Conservation (phyloP, 352 stramenopile genomes). For the Phytophthora lateralis region DNA sequence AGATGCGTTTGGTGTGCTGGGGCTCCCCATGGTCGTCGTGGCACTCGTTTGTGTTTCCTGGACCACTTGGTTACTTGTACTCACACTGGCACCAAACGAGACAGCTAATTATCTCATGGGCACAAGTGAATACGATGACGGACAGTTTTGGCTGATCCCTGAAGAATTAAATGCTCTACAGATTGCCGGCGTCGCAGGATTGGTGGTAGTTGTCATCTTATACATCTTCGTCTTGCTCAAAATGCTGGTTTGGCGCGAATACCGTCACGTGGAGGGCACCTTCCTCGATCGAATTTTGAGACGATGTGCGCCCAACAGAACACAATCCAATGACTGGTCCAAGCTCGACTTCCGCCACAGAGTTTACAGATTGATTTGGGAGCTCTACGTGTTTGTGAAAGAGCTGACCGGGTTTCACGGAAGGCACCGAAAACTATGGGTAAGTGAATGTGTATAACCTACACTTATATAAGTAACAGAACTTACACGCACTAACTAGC, state of each 20-base stretch:
- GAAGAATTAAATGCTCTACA: constrained; percentile 14
- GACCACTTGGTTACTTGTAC: constrained; percentile 38
- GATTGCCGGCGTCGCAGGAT: constrained; percentile 16
- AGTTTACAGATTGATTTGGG: constrained; percentile 14
- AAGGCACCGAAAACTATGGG: constrained; percentile 43
- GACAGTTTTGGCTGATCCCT: constrained; percentile 45
- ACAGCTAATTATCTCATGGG: constrained; percentile 46
- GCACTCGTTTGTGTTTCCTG: constrained; percentile 34
- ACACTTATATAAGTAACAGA: not conserved
- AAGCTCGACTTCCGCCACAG: constrained; percentile 1
- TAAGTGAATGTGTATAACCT: constrained; percentile 14
- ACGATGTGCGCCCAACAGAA: constrained; percentile 4
- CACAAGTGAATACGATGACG: constrained; percentile 38
- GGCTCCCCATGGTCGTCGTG: constrained; percentile 25
- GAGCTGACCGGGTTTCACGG: constrained; percentile 36
- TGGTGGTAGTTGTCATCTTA: constrained; percentile 10
- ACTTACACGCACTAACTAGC: not conserved
- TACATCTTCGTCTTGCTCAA: constrained; percentile 30
- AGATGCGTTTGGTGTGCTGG: constrained; percentile 30
- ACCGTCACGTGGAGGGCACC: constrained; percentile 11
- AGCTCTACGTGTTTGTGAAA: constrained; percentile 24
- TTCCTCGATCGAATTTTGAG: constrained; percentile 10
- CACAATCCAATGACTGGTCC: not conserved
- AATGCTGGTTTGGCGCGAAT: constrained; percentile 34
- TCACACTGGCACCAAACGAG: constrained; percentile 34